phyloP scores from a whole-genome alignment of 2,329 filamentous ascomycete genomes.

The Sarocladium brachiariae region DNA sequence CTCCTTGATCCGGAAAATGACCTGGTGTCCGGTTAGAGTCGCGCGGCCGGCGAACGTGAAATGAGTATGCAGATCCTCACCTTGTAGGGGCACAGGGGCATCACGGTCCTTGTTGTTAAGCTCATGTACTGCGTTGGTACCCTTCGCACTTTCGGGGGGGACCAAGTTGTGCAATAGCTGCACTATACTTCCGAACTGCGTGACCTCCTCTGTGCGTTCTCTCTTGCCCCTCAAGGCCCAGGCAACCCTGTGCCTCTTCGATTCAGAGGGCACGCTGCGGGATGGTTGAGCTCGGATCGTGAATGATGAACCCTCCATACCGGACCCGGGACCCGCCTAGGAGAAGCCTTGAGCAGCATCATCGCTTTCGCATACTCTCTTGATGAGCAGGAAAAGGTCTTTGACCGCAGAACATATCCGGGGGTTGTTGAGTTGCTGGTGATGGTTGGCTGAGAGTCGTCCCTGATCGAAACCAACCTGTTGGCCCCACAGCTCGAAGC shows the following conservation, averaged over 20 bases:
- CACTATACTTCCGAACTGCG: constrained; percentile 10
- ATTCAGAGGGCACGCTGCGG: background rate
- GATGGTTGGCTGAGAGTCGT: background rate
- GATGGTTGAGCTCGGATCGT: background rate
- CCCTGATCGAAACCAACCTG: constrained; percentile 14
- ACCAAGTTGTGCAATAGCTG: constrained; percentile 13
- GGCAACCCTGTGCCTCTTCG: constrained; percentile 10
- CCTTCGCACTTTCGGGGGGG: background rate
- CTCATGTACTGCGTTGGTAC: background rate
- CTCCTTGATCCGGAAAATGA: too few relatives aligned
- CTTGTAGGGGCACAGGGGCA: background rate
- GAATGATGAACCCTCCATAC: too few relatives aligned
- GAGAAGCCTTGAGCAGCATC: background rate
- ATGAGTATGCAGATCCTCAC: too few relatives aligned
- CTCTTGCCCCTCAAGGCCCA: constrained; percentile 14
- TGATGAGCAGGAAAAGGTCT: background rate
- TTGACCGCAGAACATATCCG: background rate
- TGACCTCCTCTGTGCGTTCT: constrained; percentile 10
- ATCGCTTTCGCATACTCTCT: background rate
- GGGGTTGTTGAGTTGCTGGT: too few relatives aligned
- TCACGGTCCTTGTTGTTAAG: background rate
- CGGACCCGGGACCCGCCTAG: too few relatives aligned
- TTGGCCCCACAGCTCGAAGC: constrained; percentile 17
- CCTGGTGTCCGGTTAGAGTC: too few relatives aligned
- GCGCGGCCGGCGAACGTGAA: too few relatives aligned